phyloP scores from a whole-genome alignment of 352 stramenopile genomes.

The Phytopythium aichiense region DNA sequence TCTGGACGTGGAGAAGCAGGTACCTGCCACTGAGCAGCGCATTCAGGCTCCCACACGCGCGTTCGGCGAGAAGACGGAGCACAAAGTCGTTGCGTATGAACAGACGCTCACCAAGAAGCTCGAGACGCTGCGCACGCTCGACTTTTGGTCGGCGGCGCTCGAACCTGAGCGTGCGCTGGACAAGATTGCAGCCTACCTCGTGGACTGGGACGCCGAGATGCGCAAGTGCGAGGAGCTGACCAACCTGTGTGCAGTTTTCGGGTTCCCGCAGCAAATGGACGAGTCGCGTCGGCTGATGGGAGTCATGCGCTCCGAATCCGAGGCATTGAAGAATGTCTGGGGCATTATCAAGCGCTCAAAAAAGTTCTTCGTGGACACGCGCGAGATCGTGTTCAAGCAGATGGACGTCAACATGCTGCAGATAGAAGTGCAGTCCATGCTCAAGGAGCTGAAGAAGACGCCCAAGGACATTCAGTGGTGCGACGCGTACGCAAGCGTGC shows the following conservation, averaged over 20 bases:
- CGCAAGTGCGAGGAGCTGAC: conserved; percentile 90
- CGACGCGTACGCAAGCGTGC: conserved; percentile 85
- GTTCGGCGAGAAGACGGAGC: conserved; percentile 91
- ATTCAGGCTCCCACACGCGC: conserved; percentile 74
- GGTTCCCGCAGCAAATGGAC: conserved; percentile 93
- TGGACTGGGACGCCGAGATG: conserved; percentile 88
- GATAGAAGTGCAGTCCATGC: conserved; percentile 91
- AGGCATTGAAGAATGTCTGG: conserved; percentile 79
- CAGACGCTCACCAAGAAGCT: conserved; percentile 83
- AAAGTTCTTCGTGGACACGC: conserved; percentile 60
- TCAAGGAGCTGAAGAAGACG: conserved; percentile 93
- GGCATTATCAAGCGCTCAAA: conserved; percentile 76
- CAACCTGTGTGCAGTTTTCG: conserved; percentile 92
- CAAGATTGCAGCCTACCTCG: conserved; percentile 79
- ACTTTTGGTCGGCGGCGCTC: conserved; percentile 82
- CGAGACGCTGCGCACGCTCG: conserved; percentile 72
- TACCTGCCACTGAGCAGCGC: conserved; percentile 71
- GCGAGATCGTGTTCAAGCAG: conserved; percentile 87
- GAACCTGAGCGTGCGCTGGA: conserved; percentile 78
- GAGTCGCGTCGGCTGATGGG: conserved; percentile 85
- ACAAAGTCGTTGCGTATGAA: conserved; percentile 93
- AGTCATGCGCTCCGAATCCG: conserved; percentile 78
- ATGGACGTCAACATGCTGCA: conserved; percentile 93
- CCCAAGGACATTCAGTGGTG: conserved; percentile 93
- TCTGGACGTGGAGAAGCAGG: conserved; percentile 71